Evolutionary conservation across 2,329 filamentous ascomycete species (phyloP), one percentile per base, ranked within the genome.

Genomic region (Colletotrichum somersetense): DNA sequence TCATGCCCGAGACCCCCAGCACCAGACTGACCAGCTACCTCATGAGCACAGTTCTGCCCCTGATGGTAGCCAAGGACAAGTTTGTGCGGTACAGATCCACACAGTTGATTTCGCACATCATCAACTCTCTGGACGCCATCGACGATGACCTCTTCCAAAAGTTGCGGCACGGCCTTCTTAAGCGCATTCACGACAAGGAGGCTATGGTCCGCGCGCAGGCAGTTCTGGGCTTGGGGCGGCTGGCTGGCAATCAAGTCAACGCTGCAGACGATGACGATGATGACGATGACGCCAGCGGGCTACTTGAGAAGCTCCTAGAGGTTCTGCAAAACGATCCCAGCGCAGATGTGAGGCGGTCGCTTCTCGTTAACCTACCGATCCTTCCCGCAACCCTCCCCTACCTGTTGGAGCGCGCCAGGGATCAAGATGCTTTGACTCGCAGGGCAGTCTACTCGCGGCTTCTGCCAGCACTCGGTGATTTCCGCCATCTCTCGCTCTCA

Each of bases 271-370:
- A 94, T 57, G 91, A 91, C 48, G 92, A 91, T 71, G 91, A 91
- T 63, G 91, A 93, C 42, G 87, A 87, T 30, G 86, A 87, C 14
- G 88, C 89, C 14, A 90, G 89, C 11, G 92, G 93, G 11, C 86
- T 98, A 50, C 84, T 97, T 33, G 91, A 93, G 71, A 97, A 95
- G 81, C 89, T 98, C 5, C 85, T 98, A 12, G 93, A 97, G 76
- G 92, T 97, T 40, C 87, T 98, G 76, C 95, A 97, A 79, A 96
- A 98, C 76, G 96, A 99, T 77, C 93, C 96, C 0, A 97, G 94
- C 76, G 95, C 96, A 2, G 96, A 99, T 77, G 96, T 99, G 46
- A 89, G 96, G 75, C 91, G 95, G 73, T 94, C 94, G 11, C 87
- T 99, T 14, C 88, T 99, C 3, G 88, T 96, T 55, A 98, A 98